These are phyloP conservation scores for Isatis lusitanica DNA, from an alignment of 441 rosid species.

Conservation along the genomic window DNA sequence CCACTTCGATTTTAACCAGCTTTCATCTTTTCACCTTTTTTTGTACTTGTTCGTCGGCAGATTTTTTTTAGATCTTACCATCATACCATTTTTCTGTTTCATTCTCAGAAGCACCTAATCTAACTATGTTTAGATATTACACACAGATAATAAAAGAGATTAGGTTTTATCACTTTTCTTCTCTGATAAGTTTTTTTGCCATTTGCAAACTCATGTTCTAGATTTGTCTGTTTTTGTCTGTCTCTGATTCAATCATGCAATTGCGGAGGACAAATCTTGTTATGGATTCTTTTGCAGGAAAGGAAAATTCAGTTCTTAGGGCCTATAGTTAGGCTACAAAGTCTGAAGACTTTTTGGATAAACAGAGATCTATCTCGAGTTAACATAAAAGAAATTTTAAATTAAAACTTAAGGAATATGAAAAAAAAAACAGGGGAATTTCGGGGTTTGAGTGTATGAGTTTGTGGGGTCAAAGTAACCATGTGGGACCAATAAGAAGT, in stretches of 20 bases:
- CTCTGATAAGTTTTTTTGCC: background rate
- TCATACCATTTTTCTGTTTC: background rate
- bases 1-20: slow-evolving; percentile 26
- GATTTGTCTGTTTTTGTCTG: slow-evolving; percentile 34
- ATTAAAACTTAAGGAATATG: background rate
- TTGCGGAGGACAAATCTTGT: slow-evolving; percentile 24
- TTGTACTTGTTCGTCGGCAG: slow-evolving; percentile 33
- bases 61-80: background rate
- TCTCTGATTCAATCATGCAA: slow-evolving; percentile 28
- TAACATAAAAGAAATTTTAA: background rate
- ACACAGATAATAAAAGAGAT: background rate
- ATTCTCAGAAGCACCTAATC: slow-evolving; percentile 16
- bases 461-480: slow-evolving; percentile 31
- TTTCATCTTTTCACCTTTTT: slow-evolving; percentile 16
- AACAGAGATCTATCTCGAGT: slow-evolving; percentile 32
- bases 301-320: slow-evolving; percentile 6
- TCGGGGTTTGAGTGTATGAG: slow-evolving; percentile 13
- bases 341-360: slow-evolving; percentile 26
- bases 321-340: slow-evolving; percentile 35
- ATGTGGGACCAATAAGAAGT: slow-evolving; percentile 35
- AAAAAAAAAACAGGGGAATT: slow-evolving; percentile 14
- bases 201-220: slow-evolving; percentile 25
- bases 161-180: background rate
- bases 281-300: slow-evolving; percentile 26
- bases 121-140: background rate